A percentile compares a stretch with the other conserved stretches of the same genome.
Evolutionary conservation across 768 basidiomycete genomes (phyloP).

Genomic region (Podaxis sp.): DNA sequence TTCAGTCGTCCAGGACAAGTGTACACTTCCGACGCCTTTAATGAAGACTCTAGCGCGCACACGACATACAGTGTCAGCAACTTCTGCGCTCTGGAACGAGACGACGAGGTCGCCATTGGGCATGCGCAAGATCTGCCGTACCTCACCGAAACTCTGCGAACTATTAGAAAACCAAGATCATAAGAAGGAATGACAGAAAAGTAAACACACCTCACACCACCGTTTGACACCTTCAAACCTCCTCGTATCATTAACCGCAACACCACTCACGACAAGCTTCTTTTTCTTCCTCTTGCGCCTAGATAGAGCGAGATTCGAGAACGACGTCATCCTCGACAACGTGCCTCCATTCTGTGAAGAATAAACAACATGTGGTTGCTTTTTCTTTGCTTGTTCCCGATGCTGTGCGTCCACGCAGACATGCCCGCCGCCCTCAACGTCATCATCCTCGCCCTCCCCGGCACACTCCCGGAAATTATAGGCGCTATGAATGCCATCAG

Average conservation of each 20-base stretch:
- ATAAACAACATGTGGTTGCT: constrained; percentile 33
- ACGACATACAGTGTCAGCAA: constrained; percentile 81
- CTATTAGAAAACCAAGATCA: neutral
- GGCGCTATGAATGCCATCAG: constrained; percentile 1
- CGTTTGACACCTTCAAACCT: constrained; percentile 64
- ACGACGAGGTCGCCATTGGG: constrained; percentile 78
- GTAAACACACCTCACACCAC: constrained; percentile 67
- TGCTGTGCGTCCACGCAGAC: neutral
- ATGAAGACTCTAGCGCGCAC: constrained; percentile 73
- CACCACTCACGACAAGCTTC: constrained; percentile 67
- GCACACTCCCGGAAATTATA: neutral
- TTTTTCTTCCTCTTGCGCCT: constrained; percentile 49
- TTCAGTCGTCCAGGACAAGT: constrained; percentile 70
- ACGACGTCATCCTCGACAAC: constrained; percentile 23
- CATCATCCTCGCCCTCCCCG: neutral
- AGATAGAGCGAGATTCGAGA: neutral
- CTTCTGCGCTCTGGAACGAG: constrained; percentile 68
- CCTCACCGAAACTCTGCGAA: constrained; percentile 66
- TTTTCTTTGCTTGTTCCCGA: constrained; percentile 4
- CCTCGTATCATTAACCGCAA: constrained; percentile 51
- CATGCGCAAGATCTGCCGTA: constrained; percentile 67
- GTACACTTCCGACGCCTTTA: constrained; percentile 71
- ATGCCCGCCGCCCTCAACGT: neutral
- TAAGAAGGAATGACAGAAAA: neutral
- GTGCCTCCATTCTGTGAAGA: constrained; percentile 22